These are phyloP conservation scores for Penicillium cinerascens DNA, from an alignment of 495 filamentous ascomycete genomes.

Conservation along the genomic window DNA sequence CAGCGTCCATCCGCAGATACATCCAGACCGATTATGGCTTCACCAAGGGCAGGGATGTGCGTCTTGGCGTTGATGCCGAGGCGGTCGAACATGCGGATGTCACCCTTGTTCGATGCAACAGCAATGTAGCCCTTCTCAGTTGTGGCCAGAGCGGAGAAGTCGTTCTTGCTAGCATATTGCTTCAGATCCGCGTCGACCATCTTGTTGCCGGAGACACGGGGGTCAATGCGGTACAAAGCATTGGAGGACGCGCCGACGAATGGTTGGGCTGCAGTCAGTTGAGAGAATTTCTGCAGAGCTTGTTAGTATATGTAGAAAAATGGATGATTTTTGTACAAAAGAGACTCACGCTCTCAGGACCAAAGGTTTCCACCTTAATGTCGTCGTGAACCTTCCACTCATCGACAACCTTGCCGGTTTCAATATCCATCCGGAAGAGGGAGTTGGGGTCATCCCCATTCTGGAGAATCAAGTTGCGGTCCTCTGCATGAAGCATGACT, in stretches of 20 bases:
- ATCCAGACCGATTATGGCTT: slow-evolving; percentile 91
- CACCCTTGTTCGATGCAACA: slow-evolving; percentile 94
- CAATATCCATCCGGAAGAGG: slow-evolving; percentile 96
- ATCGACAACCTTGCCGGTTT: slow-evolving; percentile 97
- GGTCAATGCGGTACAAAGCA: slow-evolving; percentile 90
- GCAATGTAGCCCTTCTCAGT: slow-evolving; percentile 96
- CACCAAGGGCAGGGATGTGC: slow-evolving; percentile 90
- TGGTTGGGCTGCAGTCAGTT: slow-evolving; percentile 93
- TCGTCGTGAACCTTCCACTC: slow-evolving; percentile 99
- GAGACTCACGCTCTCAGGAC: slow-evolving; percentile 73
- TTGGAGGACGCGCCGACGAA: slow-evolving; percentile 91
- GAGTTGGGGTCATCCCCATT: slow-evolving; percentile 80
- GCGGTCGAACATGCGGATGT: slow-evolving; percentile 94
- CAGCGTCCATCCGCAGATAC: slow-evolving; percentile 92
- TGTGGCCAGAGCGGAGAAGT: slow-evolving; percentile 89
- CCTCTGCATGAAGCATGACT: slow-evolving; percentile 95
- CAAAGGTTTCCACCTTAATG: slow-evolving; percentile 85
- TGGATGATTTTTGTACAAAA: not conserved
- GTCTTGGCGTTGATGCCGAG: slow-evolving; percentile 97
- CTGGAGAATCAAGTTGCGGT: slow-evolving; percentile 89
- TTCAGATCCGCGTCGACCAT: slow-evolving; percentile 90
- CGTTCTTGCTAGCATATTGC: slow-evolving; percentile 93
- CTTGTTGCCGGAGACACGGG: slow-evolving; percentile 85
- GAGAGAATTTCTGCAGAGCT: slow-evolving; percentile 75
- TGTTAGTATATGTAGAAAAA: slow-evolving; percentile 16